Evolutionary conservation across 2,329 filamentous ascomycete species (phyloP).

Genomic region (Capronia coronata): DNA sequence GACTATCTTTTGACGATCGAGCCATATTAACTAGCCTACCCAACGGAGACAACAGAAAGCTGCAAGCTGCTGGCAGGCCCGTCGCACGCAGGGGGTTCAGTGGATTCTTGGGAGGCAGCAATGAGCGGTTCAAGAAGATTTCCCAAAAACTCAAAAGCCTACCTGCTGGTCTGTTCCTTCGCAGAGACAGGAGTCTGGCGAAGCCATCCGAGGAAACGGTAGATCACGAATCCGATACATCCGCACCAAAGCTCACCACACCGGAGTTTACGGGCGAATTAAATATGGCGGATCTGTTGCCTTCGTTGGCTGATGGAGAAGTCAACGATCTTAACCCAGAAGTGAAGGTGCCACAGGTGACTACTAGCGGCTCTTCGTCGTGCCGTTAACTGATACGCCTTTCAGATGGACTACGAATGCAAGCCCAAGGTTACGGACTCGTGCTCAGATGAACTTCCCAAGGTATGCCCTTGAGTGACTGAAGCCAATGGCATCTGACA

Average conservation of each 20-base stretch:
- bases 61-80: constrained; percentile 1
- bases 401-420: constrained; percentile 17
- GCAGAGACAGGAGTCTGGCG: constrained; percentile 3
- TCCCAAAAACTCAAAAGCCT: constrained; percentile 11
- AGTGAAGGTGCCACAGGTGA: background rate
- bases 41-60: constrained; percentile 3
- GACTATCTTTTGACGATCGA: constrained; percentile 20
- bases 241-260: background rate
- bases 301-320: background rate
- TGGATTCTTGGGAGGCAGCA: constrained; percentile 10
- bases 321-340: background rate
- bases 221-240: background rate
- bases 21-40: constrained; percentile 13
- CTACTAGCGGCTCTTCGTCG: background rate
- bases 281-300: background rate
- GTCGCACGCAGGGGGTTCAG: constrained; percentile 2
- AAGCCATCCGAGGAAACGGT: background rate
- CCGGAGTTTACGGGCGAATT: background rate
- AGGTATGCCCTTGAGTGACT: constrained; percentile 5
- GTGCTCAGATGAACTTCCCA: constrained; percentile 10
- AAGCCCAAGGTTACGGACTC: constrained; percentile 9
- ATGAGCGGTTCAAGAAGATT: constrained; percentile 15
- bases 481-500: constrained; percentile 3
- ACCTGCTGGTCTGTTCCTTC: constrained; percentile 11
- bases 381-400: background rate